These are phyloP conservation scores for Ophiostoma sp. DNA, from an alignment of 2,329 filamentous ascomycete species.

Conservation along the genomic window DNA sequence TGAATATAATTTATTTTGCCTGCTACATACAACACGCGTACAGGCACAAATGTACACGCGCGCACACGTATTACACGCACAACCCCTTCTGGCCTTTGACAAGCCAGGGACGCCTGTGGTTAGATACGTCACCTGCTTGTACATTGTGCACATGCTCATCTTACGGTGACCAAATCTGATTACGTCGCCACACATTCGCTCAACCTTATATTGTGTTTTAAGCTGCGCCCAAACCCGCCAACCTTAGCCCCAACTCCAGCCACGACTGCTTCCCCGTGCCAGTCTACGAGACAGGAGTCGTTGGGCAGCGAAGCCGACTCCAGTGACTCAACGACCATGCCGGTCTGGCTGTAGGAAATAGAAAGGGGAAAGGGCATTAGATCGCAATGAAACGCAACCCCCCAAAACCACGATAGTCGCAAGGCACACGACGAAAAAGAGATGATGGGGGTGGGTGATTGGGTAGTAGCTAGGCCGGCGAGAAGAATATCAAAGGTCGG, in stretches of 20 bases:
- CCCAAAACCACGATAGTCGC: not conserved
- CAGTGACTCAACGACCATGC: constrained; percentile 30
- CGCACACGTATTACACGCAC: not conserved
- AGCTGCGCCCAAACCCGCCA: not conserved
- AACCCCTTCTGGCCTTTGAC: not conserved
- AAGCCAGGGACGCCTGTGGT: not conserved
- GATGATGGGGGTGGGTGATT: constrained; percentile 6
- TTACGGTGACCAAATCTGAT: not conserved
- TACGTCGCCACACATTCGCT: not conserved
- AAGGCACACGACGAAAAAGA: not conserved
- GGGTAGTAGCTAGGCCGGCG: not conserved
- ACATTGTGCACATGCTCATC: not conserved
- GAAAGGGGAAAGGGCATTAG: not conserved
- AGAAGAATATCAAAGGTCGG: not conserved
- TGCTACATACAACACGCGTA: not conserved
- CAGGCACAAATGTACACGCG: not conserved
- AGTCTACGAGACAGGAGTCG: not conserved
- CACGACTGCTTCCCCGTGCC: not conserved
- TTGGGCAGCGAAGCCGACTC: constrained; percentile 24
- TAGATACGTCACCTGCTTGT: not conserved
- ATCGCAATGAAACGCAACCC: not conserved
- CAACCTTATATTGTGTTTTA: not conserved
- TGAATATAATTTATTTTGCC: not conserved
- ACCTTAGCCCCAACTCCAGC: not conserved
- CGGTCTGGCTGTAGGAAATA: constrained; percentile 25